Conservation (phyloP, 176 grass and related monocot genomes). For the Zizania latifolia region DNA sequence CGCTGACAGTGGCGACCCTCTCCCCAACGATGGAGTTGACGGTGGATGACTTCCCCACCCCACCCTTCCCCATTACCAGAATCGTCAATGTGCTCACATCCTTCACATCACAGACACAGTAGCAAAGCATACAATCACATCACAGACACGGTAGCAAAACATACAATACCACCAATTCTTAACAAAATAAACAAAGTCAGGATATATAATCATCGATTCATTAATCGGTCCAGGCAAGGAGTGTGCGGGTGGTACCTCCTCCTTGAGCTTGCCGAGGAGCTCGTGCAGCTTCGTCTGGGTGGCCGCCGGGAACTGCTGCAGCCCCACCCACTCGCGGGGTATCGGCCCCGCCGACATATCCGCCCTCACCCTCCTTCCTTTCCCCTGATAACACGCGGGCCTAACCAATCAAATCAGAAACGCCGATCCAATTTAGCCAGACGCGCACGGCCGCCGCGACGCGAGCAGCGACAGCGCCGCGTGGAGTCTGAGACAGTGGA, state of each 20-base stretch:
- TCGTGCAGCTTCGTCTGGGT: slow-evolving; percentile 86
- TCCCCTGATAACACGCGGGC: neutral
- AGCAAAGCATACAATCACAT: neutral
- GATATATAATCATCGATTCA: neutral
- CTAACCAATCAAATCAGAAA: slow-evolving; percentile 20
- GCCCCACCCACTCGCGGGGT: slow-evolving; percentile 72
- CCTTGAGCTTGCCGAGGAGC: slow-evolving; percentile 70
- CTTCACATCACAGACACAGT: slow-evolving; percentile 36
- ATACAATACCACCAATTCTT: neutral
- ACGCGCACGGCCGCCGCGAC: neutral
- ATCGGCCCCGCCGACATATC: slow-evolving; percentile 45
- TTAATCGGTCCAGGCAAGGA: neutral
- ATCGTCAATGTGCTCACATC: slow-evolving; percentile 86
- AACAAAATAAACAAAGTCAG: neutral
- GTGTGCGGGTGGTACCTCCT: slow-evolving; percentile 55
- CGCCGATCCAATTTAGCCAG: slow-evolving; percentile 1
- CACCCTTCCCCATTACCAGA: slow-evolving; percentile 93
- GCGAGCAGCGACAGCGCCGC: no score
- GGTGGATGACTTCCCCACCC: slow-evolving; percentile 93
- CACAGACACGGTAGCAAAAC: neutral
- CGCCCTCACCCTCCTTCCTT: neutral
- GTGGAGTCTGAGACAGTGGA: neutral
- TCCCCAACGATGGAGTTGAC: slow-evolving; percentile 90
- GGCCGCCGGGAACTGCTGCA: slow-evolving; percentile 74
- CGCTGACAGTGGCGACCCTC: slow-evolving; percentile 69